A percentile compares a stretch with the other conserved stretches of the same genome.
Evolutionary conservation across 2,329 filamentous ascomycete species (phyloP).

Genomic region (Fusarium camptoceras): DNA sequence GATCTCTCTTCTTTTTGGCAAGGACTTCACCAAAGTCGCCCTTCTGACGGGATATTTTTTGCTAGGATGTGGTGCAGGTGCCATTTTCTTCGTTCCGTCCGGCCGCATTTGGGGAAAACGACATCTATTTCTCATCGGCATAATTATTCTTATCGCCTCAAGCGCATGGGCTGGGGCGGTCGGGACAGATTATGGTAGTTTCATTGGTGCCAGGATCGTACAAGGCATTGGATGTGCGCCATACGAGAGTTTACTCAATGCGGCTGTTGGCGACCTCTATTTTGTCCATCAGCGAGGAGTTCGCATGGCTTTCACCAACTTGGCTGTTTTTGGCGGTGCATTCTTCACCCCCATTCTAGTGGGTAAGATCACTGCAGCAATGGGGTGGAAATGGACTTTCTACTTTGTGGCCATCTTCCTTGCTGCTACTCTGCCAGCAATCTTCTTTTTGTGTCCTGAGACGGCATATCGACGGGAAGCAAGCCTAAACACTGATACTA

Average conservation of each 20-base stretch:
- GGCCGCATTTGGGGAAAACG: slow-evolving; percentile 93
- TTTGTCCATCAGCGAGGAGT: slow-evolving; percentile 87
- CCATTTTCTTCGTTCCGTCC: slow-evolving; percentile 86
- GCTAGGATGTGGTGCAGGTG: slow-evolving; percentile 82
- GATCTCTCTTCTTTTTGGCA: slow-evolving; percentile 73
- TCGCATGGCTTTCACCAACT: slow-evolving; percentile 83
- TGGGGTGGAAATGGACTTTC: slow-evolving; percentile 91
- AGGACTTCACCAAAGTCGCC: slow-evolving; percentile 79
- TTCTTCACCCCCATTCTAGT: slow-evolving; percentile 87
- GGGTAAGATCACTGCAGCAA: slow-evolving; percentile 80
- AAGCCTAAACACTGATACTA: slow-evolving; percentile 76
- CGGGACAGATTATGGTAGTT: slow-evolving; percentile 73
- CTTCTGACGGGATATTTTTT: slow-evolving; percentile 89
- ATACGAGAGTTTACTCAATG: slow-evolving; percentile 91
- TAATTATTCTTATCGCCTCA: slow-evolving; percentile 77
- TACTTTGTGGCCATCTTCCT: slow-evolving; percentile 89
- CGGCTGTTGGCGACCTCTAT: slow-evolving; percentile 88
- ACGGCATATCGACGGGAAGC: slow-evolving; percentile 79
- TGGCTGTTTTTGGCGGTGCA: slow-evolving; percentile 67
- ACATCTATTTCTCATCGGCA: slow-evolving; percentile 85
- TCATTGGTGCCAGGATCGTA: slow-evolving; percentile 82
- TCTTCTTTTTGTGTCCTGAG: slow-evolving; percentile 86
- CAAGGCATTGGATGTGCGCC: slow-evolving; percentile 90
- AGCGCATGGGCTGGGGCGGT: slow-evolving; percentile 82
- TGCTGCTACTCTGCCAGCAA: slow-evolving; percentile 73